Percentiles rank a stretch among this genome's conserved stretches.
Evolutionary conservation across 2,329 filamentous ascomycete species (phyloP).

Genomic region (Fusarium agapanthi): DNA sequence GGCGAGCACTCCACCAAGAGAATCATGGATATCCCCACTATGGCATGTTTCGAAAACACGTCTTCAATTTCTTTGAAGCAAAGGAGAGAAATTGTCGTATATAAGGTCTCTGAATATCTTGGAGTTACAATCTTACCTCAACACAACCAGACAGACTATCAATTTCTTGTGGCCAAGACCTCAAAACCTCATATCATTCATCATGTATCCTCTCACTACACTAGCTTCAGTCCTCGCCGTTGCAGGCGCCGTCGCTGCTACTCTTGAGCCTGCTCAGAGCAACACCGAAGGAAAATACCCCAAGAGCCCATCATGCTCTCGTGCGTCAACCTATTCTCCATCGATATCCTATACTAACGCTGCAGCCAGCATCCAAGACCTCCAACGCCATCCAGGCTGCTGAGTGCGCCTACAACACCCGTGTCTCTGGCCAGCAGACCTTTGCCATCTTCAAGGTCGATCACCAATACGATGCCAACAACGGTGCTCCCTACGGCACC

Average conservation of each 20-base stretch:
- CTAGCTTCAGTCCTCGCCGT: slow-evolving; percentile 33
- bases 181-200: not conserved
- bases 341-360: not conserved
- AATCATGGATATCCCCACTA: slow-evolving; percentile 2
- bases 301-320: slow-evolving; percentile 27
- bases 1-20: not conserved
- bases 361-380: slow-evolving; percentile 27
- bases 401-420: slow-evolving; percentile 40
- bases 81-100: not conserved
- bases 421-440: slow-evolving; percentile 37
- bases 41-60: slow-evolving; percentile 17
- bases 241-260: slow-evolving; percentile 33
- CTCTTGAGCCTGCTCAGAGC: slow-evolving; percentile 36
- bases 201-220: slow-evolving; percentile 35
- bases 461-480: slow-evolving; percentile 37
- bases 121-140: not conserved
- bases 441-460: slow-evolving; percentile 39
- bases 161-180: not conserved
- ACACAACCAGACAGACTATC: not conserved
- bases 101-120: slow-evolving; percentile 3
- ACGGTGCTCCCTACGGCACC: slow-evolving; percentile 38
- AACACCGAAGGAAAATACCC: slow-evolving; percentile 40
- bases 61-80: slow-evolving; percentile 26
- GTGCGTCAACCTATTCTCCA: not conserved
- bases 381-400: slow-evolving; percentile 39